Evolutionary conservation across 2,329 filamentous ascomycete genomes (phyloP), one percentile per base, ranked within the genome.

Genomic region (Pestalotiopsis fici): DNA sequence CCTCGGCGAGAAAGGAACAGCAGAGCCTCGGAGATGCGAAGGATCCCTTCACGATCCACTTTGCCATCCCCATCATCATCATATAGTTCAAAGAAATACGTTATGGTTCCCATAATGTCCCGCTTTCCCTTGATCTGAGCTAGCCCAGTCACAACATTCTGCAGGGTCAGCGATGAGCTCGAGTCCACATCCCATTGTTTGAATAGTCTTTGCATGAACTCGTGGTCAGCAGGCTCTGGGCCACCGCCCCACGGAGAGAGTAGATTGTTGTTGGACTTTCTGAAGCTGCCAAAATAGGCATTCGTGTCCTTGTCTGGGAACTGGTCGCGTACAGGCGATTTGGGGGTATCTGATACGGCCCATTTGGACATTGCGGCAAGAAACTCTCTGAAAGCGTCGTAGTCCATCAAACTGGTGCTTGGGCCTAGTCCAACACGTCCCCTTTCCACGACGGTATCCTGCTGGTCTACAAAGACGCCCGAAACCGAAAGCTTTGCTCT

Each of bases 91-190:
- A 99, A 99, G 79, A 99, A 98, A 80, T 98, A 98, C 68, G 91
- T 96, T 75, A 99, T 98, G 67, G 93, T 96, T 35, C 93, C 93
- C 95, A 99, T 98, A 71, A 99, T 98, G 79, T 99, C 96, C 59
- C 91, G 91, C 66, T 92, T 94, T 9, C 96, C 95, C 78, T 97
- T 98, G 75, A 99, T 93, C 15, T 93, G 90, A 2, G 95, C 95
- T 59, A 99, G 84, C 0, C 96, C 96, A 21, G 91, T 92, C 4
- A 98, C 96, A 2, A 99, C 94, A 73, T 98, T 93, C 75, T 97
- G 94, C 62, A 99, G 82, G 21, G 91, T 97, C 70, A 99, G 81
- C 1, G 91, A 90, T n/a, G 91, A 91, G 35, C 87, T 90, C 64
- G 89, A 89, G 69, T 95, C 92, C 4, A 89, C 87, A 76, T 98